These are phyloP conservation scores for Calonectria crousiana DNA, from an alignment of 2,329 filamentous ascomycete species.

Conservation along the genomic window DNA sequence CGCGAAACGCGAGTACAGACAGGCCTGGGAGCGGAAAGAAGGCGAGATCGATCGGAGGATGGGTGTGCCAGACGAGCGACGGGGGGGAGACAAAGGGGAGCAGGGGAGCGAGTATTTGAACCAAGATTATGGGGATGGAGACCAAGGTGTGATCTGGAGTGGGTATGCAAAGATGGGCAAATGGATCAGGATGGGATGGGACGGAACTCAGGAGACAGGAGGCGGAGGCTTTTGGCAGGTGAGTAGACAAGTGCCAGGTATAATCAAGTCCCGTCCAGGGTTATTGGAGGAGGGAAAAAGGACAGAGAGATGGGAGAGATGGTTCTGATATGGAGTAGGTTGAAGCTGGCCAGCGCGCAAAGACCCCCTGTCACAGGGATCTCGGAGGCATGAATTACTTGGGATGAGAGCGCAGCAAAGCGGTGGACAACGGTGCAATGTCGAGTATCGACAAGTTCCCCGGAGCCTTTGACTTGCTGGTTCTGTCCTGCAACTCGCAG, in stretches of 20 bases:
- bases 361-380: conserved; percentile 39
- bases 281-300: conserved; percentile 22
- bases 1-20: conserved; percentile 35
- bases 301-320: conserved; percentile 33
- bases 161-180: conserved; percentile 50
- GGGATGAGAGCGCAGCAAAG: conserved; percentile 39
- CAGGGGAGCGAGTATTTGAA: conserved; percentile 52
- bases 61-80: conserved; percentile 45
- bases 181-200: conserved; percentile 46
- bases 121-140: conserved; percentile 48
- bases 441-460: conserved; percentile 36
- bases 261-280: conserved; percentile 31
- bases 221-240: conserved; percentile 45
- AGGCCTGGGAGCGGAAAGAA: conserved; percentile 41
- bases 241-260: conserved; percentile 31
- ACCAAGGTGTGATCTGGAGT: conserved; percentile 50
- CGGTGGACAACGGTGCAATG: conserved; percentile 38
- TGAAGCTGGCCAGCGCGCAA: conserved; percentile 36
- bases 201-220: conserved; percentile 39
- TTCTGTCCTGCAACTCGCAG: conserved; percentile 35
- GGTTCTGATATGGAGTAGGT: conserved; percentile 37
- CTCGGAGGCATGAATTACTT: conserved; percentile 40
- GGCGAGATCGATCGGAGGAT: conserved; percentile 46
- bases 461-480: conserved; percentile 27
- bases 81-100: conserved; percentile 47